Conservation (phyloP, 192 early-diverging fungal genomes). For the Cladochytrium replicatum region DNA sequence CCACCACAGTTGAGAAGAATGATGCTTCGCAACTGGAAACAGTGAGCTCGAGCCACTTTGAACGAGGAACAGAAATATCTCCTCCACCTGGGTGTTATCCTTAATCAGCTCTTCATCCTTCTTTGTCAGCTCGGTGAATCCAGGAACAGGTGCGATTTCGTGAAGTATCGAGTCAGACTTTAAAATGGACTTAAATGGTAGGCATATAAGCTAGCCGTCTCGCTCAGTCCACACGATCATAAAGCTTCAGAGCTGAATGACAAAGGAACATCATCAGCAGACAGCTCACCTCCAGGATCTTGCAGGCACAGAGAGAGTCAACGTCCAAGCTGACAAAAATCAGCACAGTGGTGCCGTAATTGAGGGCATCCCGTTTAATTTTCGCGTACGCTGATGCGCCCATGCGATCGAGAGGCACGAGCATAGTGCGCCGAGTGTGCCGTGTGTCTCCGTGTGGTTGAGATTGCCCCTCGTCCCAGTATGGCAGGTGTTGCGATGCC, state of each 20-base stretch:
- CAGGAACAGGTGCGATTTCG: conserved; percentile 68
- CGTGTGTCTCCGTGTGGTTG: too few species aligned
- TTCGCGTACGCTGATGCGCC: conserved; percentile 17
- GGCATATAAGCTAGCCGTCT: too few species aligned
- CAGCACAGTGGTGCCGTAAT: conserved; percentile 34
- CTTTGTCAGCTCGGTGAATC: conserved; percentile 48
- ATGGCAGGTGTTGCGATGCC: too few species aligned
- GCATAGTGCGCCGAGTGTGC: too few species aligned
- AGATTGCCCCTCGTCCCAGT: too few species aligned
- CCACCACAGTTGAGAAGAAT: conserved; percentile 85
- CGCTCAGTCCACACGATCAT: too few species aligned
- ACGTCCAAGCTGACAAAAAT: conserved; percentile 69
- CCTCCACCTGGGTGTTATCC: conserved; percentile 35
- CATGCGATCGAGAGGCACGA: conserved; percentile 9
- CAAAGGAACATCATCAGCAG: neutral
- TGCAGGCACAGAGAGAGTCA: conserved; percentile 72
- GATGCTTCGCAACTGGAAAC: conserved; percentile 53
- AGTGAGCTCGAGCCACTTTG: neutral
- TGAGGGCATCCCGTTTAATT: conserved; percentile 15
- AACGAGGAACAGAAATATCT: neutral
- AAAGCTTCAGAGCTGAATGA: conserved; percentile 3
- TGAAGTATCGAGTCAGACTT: conserved; percentile 72
- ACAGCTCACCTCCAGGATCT: conserved; percentile 58
- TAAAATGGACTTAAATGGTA: conserved; percentile 51
- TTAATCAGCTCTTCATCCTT: conserved; percentile 44